Evolutionary conservation across 352 stramenopile genomes (phyloP).

Genomic region (Blastocystis sp.): DNA sequence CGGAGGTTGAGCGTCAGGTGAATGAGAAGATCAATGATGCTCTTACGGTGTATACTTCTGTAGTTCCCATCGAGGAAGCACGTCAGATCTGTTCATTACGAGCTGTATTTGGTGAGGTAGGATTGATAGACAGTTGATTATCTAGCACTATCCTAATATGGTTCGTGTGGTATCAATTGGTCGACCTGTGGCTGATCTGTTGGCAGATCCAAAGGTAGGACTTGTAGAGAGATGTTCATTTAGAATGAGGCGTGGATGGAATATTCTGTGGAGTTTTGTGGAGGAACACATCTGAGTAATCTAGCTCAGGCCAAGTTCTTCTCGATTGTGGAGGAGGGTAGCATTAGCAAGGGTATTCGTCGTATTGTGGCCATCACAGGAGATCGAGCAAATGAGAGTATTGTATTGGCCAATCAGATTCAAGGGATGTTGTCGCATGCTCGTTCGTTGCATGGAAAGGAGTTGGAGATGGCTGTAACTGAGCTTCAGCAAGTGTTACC

Average conservation of each 20-base stretch:
- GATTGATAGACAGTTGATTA: not conserved
- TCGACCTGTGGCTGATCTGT: conserved; percentile 69
- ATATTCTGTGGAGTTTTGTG: conserved; percentile 96
- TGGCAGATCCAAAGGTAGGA: conserved; percentile 70
- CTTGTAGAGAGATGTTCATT: not conserved
- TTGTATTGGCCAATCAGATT: conserved; percentile 75
- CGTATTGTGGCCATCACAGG: conserved; percentile 86
- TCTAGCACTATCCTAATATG: conserved; percentile 84
- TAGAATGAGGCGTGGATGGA: conserved; percentile 78
- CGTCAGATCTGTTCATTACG: conserved; percentile 87
- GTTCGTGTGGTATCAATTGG: conserved; percentile 91
- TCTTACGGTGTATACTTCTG: conserved; percentile 77
- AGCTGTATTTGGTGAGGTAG: conserved; percentile 92
- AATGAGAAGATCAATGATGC: conserved; percentile 66
- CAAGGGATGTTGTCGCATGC: conserved; percentile 72
- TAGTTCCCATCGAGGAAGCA: conserved; percentile 84
- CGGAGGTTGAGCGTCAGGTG: conserved; percentile 73
- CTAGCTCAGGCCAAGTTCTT: conserved; percentile 89
- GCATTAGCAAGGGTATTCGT: conserved; percentile 90
- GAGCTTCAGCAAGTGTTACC: conserved; percentile 68
- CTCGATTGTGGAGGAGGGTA: conserved; percentile 88
- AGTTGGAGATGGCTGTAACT: conserved; percentile 64
- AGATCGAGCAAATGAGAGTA: conserved; percentile 76
- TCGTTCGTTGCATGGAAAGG: conserved; percentile 68
- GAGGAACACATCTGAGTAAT: conserved; percentile 91